Evolutionary conservation across 2,329 filamentous ascomycete genomes (phyloP).

Genomic region (Fusarium phyllophilum): DNA sequence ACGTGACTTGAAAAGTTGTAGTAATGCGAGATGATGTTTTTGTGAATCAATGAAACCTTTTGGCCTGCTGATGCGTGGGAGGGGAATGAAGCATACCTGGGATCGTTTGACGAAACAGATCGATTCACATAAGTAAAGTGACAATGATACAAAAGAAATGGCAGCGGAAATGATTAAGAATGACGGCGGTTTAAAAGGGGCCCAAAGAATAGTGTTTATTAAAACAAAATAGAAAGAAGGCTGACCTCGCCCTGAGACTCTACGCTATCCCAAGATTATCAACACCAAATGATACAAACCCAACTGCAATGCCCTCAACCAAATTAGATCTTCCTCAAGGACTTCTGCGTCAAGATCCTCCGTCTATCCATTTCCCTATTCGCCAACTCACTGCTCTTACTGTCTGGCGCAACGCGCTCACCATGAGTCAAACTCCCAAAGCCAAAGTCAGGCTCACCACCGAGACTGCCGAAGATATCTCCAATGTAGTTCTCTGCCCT

Average conservation of each 20-base stretch:
- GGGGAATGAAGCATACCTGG: neutral
- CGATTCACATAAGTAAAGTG: neutral
- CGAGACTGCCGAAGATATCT: slow-evolving; percentile 76
- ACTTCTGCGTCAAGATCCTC: slow-evolving; percentile 36
- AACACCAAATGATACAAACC: neutral
- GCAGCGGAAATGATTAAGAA: neutral
- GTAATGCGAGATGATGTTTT: neutral
- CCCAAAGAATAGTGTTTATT: neutral
- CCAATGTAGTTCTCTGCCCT: slow-evolving; percentile 72
- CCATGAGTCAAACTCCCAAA: slow-evolving; percentile 59
- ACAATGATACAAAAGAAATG: neutral
- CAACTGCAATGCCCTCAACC: neutral
- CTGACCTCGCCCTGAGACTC: neutral
- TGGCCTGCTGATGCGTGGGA: neutral
- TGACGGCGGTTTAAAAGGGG: too few relatives aligned
- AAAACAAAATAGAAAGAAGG: slow-evolving; percentile 1
- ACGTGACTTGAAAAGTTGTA: neutral
- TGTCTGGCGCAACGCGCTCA: slow-evolving; percentile 42
- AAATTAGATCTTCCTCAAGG: slow-evolving; percentile 34
- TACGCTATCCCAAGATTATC: neutral
- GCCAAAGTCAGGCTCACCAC: slow-evolving; percentile 73
- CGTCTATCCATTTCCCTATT: slow-evolving; percentile 45
- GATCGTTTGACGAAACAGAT: neutral
- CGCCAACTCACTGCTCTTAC: slow-evolving; percentile 35
- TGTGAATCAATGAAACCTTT: neutral